Percentiles rank a stretch among this genome's conserved stretches.
These are phyloP conservation scores for Candida peoriensis DNA, from an alignment of 805 yeast genomes.

Conservation along the genomic window DNA sequence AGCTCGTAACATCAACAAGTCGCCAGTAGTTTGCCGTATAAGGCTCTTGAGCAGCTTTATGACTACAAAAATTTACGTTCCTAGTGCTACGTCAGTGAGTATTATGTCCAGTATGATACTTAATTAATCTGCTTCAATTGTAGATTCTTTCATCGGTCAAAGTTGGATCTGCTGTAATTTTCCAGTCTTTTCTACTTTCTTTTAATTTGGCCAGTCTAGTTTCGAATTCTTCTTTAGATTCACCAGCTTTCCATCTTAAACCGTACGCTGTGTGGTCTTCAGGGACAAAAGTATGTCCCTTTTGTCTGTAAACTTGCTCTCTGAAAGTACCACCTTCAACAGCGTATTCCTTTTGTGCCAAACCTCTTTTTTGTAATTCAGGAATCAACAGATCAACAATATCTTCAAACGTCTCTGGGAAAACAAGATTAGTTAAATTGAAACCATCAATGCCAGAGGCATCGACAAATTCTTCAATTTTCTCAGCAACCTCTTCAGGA, in stretches of 20 bases:
- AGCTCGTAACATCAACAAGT: too few species aligned
- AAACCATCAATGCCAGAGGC: conserved; percentile 38
- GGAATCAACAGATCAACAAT: conserved; percentile 35
- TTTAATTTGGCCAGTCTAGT: neutral
- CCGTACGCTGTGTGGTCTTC: conserved; percentile 9
- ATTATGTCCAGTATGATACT: too few species aligned
- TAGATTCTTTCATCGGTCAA: neutral
- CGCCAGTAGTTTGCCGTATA: too few species aligned
- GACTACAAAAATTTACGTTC: too few species aligned
- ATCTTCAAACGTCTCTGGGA: conserved; percentile 38
- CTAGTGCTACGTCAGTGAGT: too few species aligned
- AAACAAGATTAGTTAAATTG: conserved; percentile 34
- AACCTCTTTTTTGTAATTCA: conserved; percentile 33
- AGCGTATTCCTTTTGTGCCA: conserved; percentile 27
- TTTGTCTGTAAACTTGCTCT: conserved; percentile 27
- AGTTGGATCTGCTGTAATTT: conserved; percentile 1
- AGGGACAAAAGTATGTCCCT: conserved; percentile 21
- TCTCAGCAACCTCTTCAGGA: conserved; percentile 37
- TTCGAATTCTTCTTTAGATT: conserved; percentile 9
- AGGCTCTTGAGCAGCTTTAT: too few species aligned
- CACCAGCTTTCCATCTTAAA: conserved; percentile 9
- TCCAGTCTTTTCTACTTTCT: conserved; percentile 3
- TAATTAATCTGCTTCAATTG: too few species aligned
- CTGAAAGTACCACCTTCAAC: conserved; percentile 32
- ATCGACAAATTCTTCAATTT: conserved; percentile 36